Base-by-base conservation (phyloP, 2,329 filamentous ascomycete species). In the Colletotrichum cordylinicola region DNA sequence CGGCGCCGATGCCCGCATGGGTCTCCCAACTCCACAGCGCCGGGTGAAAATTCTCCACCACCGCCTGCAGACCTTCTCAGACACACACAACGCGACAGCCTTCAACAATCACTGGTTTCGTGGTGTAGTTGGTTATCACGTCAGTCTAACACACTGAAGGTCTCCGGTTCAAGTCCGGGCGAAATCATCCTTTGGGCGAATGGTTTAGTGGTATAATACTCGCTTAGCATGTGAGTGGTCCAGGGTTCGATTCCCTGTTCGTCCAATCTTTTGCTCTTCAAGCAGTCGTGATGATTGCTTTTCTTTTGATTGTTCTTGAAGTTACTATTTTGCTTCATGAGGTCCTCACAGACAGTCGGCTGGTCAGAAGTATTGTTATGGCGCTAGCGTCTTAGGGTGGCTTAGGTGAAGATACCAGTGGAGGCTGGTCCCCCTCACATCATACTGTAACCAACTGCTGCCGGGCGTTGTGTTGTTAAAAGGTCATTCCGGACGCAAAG, bases 21-120 rank as follows among this genome's bases (percentile, higher is more conserved):
- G 21, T 39, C 68, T 10, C 91, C 90, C 39, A 96, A 91, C 83
- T 97, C 95, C 48, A 88, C 84, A 66, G 96, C 92, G 29, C 12
- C 18, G 58, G 55, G 24, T n/a, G 31, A 37, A 37, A 8, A 95
- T 94, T 85, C 91, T 91, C 75, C 91, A 89, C 43, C 43, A 48
- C 43, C 43, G 5, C 4, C 12, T 1, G 31, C 31, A 37, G 31
- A 62, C 58, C 31, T 62, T 37, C 31, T 62, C 1, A n/a, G 9
- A 62, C 29, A 21, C 18, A 6, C 12, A 37, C 7, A 15, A 35
- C 8, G 7, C 3, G 0, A 0, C 1, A 0, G 0, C 0, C 0
- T 2, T 7, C 64, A 73, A 73, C 64, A 75, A 68, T 4, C 15
- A 39, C 6, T 68, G 73, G 70, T 75, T 71, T 75, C 87, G 89